These are phyloP conservation scores for Calonectria pteridis DNA, from an alignment of 2,329 filamentous ascomycete genomes.

Conservation along the genomic window DNA sequence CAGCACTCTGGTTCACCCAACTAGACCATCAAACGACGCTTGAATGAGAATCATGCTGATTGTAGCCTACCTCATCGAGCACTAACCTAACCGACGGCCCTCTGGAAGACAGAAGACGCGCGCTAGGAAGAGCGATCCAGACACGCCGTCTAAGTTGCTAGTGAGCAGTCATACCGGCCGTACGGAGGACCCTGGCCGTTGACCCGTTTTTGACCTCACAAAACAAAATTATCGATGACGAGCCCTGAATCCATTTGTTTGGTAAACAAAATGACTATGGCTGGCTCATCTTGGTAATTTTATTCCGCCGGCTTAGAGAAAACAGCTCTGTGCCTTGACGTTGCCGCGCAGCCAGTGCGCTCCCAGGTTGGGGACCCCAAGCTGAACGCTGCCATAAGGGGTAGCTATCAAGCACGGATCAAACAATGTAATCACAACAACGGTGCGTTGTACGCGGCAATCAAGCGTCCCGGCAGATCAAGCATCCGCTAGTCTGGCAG, in stretches of 20 bases:
- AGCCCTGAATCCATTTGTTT: neutral
- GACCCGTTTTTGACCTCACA: neutral
- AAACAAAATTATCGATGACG: neutral
- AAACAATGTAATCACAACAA: neutral
- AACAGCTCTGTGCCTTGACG: neutral
- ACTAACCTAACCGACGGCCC: neutral
- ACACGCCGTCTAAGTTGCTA: neutral
- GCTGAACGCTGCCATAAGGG: neutral
- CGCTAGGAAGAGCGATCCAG: neutral
- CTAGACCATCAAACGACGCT: neutral
- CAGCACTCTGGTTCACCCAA: conserved; percentile 1
- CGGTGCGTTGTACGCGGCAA: neutral
- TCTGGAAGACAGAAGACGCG: neutral
- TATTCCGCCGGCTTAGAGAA: neutral
- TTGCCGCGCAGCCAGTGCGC: neutral
- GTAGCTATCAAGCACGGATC: neutral
- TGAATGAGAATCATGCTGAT: neutral
- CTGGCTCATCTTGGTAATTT: neutral
- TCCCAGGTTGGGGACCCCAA: neutral
- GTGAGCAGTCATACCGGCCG: conserved; percentile 1
- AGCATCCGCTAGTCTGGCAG: neutral
- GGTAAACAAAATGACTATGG: neutral
- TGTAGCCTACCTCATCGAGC: neutral
- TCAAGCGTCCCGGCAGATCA: neutral
- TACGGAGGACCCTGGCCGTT: neutral